Conservation (phyloP, 192 early-diverging fungal species). For the Coemansia biformis region DNA sequence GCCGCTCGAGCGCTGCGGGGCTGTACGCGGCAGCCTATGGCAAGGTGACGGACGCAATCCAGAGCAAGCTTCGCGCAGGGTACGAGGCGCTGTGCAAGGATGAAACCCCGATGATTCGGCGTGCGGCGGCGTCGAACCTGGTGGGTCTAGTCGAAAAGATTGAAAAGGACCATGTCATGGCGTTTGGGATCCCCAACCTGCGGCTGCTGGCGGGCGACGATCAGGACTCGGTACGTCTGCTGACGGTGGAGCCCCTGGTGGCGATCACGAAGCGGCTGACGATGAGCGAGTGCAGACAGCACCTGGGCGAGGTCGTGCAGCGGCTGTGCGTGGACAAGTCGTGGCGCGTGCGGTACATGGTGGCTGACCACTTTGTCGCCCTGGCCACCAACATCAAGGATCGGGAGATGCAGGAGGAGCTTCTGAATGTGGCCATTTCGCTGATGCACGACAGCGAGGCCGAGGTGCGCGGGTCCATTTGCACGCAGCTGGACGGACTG, state of each 20-base stretch:
- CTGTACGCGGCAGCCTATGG: conserved; percentile 84
- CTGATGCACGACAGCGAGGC: conserved; percentile 94
- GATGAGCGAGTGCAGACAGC: conserved; percentile 69
- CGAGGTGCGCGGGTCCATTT: conserved; percentile 93
- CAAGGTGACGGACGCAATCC: conserved; percentile 62
- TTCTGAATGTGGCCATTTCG: conserved; percentile 78
- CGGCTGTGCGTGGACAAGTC: conserved; percentile 84
- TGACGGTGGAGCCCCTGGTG: conserved; percentile 88
- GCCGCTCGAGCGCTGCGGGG: conserved; percentile 87
- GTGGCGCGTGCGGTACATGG: conserved; percentile 99
- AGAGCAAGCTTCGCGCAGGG: conserved; percentile 79
- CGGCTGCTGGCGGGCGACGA: conserved; percentile 75
- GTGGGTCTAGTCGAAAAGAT: conserved; percentile 32
- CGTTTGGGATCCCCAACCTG: conserved; percentile 84
- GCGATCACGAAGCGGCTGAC: conserved; percentile 78
- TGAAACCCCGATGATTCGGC: conserved; percentile 97
- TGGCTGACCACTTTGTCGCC: conserved; percentile 96
- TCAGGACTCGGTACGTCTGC: conserved; percentile 95
- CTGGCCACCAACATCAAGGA: conserved; percentile 55
- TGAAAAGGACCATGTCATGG: conserved; percentile 61
- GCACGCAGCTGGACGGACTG: conserved; percentile 75
- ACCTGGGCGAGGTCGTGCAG: conserved; percentile 71
- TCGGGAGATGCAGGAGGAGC: conserved; percentile 63
- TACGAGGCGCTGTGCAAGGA: conserved; percentile 83
- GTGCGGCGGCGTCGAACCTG: conserved; percentile 76